Percentiles rank a stretch among this genome's conserved stretches.
Evolutionary conservation across 1,284 basidiomycete species (phyloP).

Genomic region (Phellopilus nigrolimitatus): DNA sequence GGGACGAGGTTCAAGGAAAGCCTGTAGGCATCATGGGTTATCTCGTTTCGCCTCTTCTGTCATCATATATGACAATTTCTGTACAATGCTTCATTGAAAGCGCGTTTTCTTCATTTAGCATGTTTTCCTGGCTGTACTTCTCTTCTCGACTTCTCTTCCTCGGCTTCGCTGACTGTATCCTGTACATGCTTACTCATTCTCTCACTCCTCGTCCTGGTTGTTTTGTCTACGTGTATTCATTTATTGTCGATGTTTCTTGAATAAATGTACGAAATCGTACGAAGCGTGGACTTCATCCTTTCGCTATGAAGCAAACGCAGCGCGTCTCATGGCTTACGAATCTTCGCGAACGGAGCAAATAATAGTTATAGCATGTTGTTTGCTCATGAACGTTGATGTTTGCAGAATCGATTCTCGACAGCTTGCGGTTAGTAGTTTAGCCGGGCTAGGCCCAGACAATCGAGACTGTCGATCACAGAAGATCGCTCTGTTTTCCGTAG

Average conservation of each 20-base stretch:
- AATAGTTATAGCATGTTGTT: no score
- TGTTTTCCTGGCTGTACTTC: background rate
- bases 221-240: background rate
- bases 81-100: background rate
- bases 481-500: no score
- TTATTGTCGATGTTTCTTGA: background rate
- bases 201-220: background rate
- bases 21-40: background rate
- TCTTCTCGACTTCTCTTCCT: background rate
- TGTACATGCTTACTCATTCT: background rate
- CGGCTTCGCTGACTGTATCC: background rate
- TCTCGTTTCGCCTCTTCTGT: background rate
- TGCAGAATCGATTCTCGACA: no score
- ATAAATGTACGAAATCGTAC: background rate
- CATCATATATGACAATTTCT: background rate
- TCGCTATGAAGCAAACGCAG: background rate
- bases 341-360: background rate
- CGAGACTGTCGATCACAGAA: no score
- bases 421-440: no score
- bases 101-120: background rate
- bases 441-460: no score
- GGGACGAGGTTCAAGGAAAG: conserved; percentile 20
- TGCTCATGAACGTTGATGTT: no score
- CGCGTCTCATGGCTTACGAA: background rate
- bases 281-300: background rate